phyloP scores from a whole-genome alignment of 2,329 filamentous ascomycete species.

The Aspergillus alliaceus region DNA sequence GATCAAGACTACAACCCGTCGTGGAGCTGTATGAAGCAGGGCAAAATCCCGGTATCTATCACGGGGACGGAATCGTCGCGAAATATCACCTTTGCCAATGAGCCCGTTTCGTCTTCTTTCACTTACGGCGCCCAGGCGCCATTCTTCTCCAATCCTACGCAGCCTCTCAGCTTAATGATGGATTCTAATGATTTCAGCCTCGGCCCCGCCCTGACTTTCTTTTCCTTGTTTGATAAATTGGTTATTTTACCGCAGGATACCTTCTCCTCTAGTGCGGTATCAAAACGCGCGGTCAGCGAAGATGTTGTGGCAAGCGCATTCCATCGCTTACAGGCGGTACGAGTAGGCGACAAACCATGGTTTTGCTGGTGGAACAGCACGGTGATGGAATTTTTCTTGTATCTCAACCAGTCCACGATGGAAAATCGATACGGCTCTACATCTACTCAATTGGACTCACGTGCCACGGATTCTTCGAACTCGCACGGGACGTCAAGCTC shows the following conservation, averaged over 20 bases:
- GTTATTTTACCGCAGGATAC: slow-evolving; percentile 52
- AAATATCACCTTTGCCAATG: slow-evolving; percentile 40
- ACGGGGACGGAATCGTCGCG: slow-evolving; percentile 24
- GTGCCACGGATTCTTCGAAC: slow-evolving; percentile 1
- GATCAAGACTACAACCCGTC: slow-evolving; percentile 46
- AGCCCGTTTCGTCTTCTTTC: slow-evolving; percentile 42
- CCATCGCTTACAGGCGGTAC: slow-evolving; percentile 43
- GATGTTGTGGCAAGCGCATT: slow-evolving; percentile 23
- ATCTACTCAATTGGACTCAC: slow-evolving; percentile 8
- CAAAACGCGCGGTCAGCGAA: slow-evolving; percentile 30
- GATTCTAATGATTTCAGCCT: slow-evolving; percentile 57
- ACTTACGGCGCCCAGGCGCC: slow-evolving; percentile 65
- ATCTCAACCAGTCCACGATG: slow-evolving; percentile 54
- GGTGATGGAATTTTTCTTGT: slow-evolving; percentile 66
- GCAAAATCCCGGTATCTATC: slow-evolving; percentile 35
- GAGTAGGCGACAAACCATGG: slow-evolving; percentile 64
- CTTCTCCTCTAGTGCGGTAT: slow-evolving; percentile 28
- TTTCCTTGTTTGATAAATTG: slow-evolving; percentile 63
- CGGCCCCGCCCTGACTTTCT: slow-evolving; percentile 66
- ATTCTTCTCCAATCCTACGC: slow-evolving; percentile 41
- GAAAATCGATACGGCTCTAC: slow-evolving; percentile 21
- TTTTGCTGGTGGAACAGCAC: slow-evolving; percentile 71
- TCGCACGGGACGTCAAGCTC: too few species aligned
- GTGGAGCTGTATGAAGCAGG: slow-evolving; percentile 50
- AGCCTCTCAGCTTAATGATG: slow-evolving; percentile 54